Base-by-base conservation (phyloP, 164 flowering plant genomes). In the Umbilicus rupestris region DNA sequence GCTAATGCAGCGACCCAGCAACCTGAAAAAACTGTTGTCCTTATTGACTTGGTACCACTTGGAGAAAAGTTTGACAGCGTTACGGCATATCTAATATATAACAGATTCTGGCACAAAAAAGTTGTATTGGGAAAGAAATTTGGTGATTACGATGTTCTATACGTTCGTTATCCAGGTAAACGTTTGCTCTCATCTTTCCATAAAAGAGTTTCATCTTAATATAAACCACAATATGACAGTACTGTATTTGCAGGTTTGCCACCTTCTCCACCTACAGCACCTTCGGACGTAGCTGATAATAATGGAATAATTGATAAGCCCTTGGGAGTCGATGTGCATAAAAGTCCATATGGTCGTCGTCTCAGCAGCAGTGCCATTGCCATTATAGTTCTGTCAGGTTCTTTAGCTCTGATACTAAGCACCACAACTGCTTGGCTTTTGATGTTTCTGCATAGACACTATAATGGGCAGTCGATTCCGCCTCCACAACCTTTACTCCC, bases 81-180 rank as follows among this genome's bases (percentile, higher is more conserved):
- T 3, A 55, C 76, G 30, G 84, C 83, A 42, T 69, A 73, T 71
- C 64, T 63, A 19, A 79, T 73, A 47, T 86, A 78, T 44, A 35
- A 69, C 50, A 81, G 74, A 72, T 80, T 86, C 74, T 84, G 84
- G 88, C 71, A 64, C 73, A 72, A 72, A 45, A 67, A 76, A 33
- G 65, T 86, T 58, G 42, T 19, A 39, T 72, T 84, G 7, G 76
- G 74, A 24, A 46, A 72, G 58, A 71, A 80, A 8, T 86, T 84
- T 72, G 87, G 87, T 39, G 76, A 57, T 62, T 86, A 84, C 67
- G 77, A 81, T 49, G 87, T 81, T 41, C 3, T 86, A 67, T 76
- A 78, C 64, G 84, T 86, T 68, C 75, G 42, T 19, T 86, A 86
- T 83, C 85, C 87, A 81, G 90, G 90, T 85, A 55, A 28, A 55